Evolutionary conservation across 495 filamentous ascomycete species (phyloP).

Genomic region (Neurospora pannonica): DNA sequence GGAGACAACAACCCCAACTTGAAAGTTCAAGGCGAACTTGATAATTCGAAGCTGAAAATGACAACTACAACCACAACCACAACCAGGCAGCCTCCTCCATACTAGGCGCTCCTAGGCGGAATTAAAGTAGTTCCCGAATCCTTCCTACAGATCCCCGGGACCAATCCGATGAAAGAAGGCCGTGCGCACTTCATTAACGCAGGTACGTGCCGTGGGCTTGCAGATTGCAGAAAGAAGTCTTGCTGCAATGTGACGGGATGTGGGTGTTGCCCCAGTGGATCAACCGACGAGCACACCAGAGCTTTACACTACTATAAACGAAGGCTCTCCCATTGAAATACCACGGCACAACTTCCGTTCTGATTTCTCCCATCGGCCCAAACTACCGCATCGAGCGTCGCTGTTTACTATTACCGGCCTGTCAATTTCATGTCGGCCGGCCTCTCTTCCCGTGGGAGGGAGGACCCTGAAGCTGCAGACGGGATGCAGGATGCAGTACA

Average conservation of each 20-base stretch:
- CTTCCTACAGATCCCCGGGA: background rate
- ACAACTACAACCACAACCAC: background rate
- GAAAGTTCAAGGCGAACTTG: background rate
- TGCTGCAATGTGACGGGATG: background rate
- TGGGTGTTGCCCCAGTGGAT: background rate
- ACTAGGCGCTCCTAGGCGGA: background rate
- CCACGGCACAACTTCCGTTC: background rate
- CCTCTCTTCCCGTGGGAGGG: background rate
- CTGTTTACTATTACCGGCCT: background rate
- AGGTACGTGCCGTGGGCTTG: background rate
- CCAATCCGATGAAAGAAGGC: background rate
- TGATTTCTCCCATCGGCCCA: background rate
- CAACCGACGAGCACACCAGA: background rate
- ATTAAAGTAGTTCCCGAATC: background rate
- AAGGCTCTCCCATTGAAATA: background rate
- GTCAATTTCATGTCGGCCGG: background rate
- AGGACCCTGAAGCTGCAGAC: background rate
- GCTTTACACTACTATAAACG: background rate
- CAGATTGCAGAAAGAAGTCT: background rate
- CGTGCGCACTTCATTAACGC: background rate
- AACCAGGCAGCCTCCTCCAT: background rate
- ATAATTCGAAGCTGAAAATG: background rate
- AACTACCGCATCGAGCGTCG: background rate
- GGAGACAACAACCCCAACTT: background rate
- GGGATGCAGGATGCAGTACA: background rate